Evolutionary conservation across 164 flowering plant species (phyloP), one percentile per base, ranked within the genome.

Genomic region (Magnolia changhungtana): DNA sequence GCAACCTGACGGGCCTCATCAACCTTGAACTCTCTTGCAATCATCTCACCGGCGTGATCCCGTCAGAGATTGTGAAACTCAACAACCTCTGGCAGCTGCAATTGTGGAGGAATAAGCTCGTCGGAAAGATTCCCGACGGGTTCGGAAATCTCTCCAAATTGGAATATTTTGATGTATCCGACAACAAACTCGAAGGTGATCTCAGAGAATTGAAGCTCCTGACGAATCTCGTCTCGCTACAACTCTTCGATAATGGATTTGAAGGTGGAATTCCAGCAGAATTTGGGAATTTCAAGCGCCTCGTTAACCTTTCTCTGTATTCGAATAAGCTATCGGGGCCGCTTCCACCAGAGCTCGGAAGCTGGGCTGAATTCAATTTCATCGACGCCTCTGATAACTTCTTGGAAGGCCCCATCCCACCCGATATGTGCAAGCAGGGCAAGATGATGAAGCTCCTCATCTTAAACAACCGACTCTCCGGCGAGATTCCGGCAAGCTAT

Each of bases 361-460:
- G 98, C 0, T 94, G 94, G 96, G 78, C 96, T 4, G 86, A 91
- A 0, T 91, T 96, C 69, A 58, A 81, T 63, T 91, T 83, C 88
- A 92, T 96, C 19, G 99, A 96, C 59, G 92, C 85, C 3, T 87
- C 98, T 0, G 92, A 87, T 71, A 96, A 96, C 78, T 49, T 29
- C 14, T 73, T 94, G 5, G 82, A 90, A 0, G 99, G 98, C n/a
- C 80, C 87, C 8, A 92, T 96, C 67, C 99, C 99, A 20, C 92
- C 98, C 0, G 88, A 92, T 13, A 94, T 96, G 98, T 96, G 99
- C 81, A 90, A 88, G 80, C 77, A 64, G 19, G 97, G 98, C 18
- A 88, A 78, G 27, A 89, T 96, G 98, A 76, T 13, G 51, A 79
- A 31, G 69, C 58, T 75, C 49, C 66, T 75, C 23, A 29, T 75